These are phyloP conservation scores for Cyclotella baltica DNA, from an alignment of 108 stramenopile genomes.

Conservation along the genomic window DNA sequence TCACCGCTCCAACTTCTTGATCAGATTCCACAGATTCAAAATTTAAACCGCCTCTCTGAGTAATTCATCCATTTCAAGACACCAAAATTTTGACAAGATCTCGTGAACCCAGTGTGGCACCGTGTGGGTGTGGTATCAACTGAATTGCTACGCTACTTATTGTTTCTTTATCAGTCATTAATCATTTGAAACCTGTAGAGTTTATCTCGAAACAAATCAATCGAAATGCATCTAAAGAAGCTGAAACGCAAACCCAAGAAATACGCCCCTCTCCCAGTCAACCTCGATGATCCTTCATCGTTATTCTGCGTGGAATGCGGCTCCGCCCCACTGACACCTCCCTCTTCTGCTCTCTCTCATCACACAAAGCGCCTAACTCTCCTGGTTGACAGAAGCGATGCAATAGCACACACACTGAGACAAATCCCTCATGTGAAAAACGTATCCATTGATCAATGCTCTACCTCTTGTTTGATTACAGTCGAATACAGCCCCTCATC, in stretches of 20 bases:
- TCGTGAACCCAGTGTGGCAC: no score
- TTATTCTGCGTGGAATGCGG: not conserved
- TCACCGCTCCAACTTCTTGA: no score
- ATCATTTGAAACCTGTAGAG: no score
- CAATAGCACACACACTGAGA: not conserved
- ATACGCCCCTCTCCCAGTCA: not conserved
- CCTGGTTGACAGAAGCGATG: not conserved
- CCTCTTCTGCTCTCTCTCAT: not conserved
- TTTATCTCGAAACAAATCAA: no score
- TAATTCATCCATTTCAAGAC: no score
- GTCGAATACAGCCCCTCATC: not conserved
- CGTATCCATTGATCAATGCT: not conserved
- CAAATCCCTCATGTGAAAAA: not conserved
- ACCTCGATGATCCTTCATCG: conserved; percentile 9
- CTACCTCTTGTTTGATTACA: not conserved
- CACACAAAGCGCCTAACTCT: not conserved
- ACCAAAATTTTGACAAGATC: no score
- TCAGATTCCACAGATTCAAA: no score
- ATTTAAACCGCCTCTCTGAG: no score
- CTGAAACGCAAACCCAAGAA: not conserved
- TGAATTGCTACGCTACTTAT: no score
- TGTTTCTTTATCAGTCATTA: no score
- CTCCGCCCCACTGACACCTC: conserved; percentile 4
- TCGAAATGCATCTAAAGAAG: not conserved
- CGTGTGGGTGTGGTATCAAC: no score